Conservation (phyloP, 78 protist species). For the Speleostelium caveatum region DNA sequence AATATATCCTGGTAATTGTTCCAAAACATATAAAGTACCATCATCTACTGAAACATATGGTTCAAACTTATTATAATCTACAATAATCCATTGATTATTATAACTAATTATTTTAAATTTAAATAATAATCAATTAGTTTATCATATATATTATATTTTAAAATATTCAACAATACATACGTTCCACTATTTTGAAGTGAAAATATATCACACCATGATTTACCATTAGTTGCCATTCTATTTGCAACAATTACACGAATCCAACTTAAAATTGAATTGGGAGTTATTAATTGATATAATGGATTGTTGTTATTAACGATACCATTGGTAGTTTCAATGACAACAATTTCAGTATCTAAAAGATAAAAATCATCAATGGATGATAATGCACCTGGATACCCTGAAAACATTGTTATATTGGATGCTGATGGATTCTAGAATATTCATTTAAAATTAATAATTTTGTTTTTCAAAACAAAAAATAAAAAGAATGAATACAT, state of each 20-base stretch:
- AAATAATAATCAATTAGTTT: background rate
- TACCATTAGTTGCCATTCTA: constrained; percentile 55
- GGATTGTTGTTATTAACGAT: constrained; percentile 40
- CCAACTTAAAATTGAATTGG: constrained; percentile 81
- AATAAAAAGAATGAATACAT: background rate
- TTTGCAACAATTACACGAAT: constrained; percentile 65
- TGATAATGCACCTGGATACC: constrained; percentile 79
- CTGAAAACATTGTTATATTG: constrained; percentile 44
- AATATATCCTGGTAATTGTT: constrained; percentile 91
- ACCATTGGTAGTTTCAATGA: constrained; percentile 88
- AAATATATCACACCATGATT: constrained; percentile 55
- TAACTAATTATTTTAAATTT: constrained; percentile 2
- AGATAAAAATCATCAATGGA: constrained; percentile 88
- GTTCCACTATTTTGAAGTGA: constrained; percentile 84
- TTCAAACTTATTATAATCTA: constrained; percentile 85
- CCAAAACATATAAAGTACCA: constrained; percentile 85
- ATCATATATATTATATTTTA: background rate
- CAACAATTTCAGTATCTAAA: constrained; percentile 70
- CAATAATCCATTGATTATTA: constrained; percentile 86
- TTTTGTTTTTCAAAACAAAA: background rate
- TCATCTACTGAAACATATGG: constrained; percentile 69
- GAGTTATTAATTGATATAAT: constrained; percentile 45
- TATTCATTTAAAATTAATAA: too few relatives aligned
- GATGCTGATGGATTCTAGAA: background rate
- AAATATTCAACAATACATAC: constrained; percentile 77